Evolutionary conservation across 441 rosid genomes (phyloP), one percentile per base, ranked within the genome.

Genomic region (Jatropha podagrica): DNA sequence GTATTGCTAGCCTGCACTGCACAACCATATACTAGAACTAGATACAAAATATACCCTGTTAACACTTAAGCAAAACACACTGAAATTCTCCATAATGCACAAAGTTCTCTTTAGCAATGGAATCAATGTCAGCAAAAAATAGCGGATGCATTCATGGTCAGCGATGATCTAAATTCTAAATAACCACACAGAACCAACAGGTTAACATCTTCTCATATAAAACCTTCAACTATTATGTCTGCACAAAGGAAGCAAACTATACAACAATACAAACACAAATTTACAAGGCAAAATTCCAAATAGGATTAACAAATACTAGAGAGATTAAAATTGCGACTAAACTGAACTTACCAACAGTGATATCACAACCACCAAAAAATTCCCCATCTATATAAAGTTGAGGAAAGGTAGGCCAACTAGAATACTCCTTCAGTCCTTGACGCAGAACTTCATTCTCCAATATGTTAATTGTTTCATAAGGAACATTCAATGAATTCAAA

Each of bases 351-450:
- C 95, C 98, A 65, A 92, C 79, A n/a, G 98, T 88, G 7, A 95
- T 95, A 85, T 95, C 98, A 75, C 98, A 90, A 20, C 98, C 97
- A 68, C 98, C 98, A 58, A 86, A 94, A 62, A 94, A 94, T 75
- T 94, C 98, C 65, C 98, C 98, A 1, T 83, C 97, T 5, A 95
- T 84, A 55, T 95, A 95, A 73, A 95, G 96, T 80, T 95, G 97
- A 77, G 97, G 98, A 78, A 92, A 95, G 58, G 98, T 95, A 4
- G 98, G 97, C 98, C 98, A 92, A 67, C 68, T 91, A 5, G 98
- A 92, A 71, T 91, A 95, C 84, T 91, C 97, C 89, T 95, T 95
- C 73, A 92, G 69, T 5, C 94, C 97, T 79, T 89, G 94, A 18
- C 98, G 97, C 46, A 95, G 61, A 68, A 90, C 44, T 78, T 95